A percentile compares a stretch with the other conserved stretches of the same genome.
Evolutionary conservation across 2,329 filamentous ascomycete species (phyloP).

Genomic region (Colletotrichum incanum): DNA sequence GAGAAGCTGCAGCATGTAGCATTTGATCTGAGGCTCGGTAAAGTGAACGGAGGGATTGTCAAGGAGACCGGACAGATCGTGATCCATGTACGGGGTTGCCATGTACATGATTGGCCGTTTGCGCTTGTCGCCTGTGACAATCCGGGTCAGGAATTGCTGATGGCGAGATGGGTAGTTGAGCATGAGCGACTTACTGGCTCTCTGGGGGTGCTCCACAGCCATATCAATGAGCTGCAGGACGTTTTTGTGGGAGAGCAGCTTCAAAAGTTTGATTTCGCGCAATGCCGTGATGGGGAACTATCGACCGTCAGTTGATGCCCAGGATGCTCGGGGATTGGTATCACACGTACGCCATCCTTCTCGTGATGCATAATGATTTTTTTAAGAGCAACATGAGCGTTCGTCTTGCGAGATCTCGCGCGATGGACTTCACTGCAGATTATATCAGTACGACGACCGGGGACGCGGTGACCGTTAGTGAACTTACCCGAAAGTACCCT

Average conservation of each 20-base stretch:
- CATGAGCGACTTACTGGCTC: conserved; percentile 65
- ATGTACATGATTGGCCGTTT: conserved; percentile 95
- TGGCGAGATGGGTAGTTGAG: conserved; percentile 18
- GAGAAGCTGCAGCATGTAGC: conserved; percentile 94
- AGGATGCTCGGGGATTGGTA: not conserved
- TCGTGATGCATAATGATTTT: conserved; percentile 99
- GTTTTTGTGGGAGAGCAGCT: conserved; percentile 93
- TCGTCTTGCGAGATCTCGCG: conserved; percentile 82
- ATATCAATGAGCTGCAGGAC: conserved; percentile 93
- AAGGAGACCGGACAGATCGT: conserved; percentile 96
- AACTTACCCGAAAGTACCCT: conserved; percentile 91
- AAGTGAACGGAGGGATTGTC: conserved; percentile 94
- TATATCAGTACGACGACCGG: conserved; percentile 10
- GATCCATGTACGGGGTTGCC: conserved; percentile 99
- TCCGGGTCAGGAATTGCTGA: conserved; percentile 46
- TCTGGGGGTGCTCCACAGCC: conserved; percentile 86
- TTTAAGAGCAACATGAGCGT: conserved; percentile 88
- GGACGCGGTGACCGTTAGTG: conserved; percentile 6
- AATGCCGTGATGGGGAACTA: conserved; percentile 98
- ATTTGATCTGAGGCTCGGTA: conserved; percentile 94
- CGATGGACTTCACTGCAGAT: conserved; percentile 86
- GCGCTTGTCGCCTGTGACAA: conserved; percentile 76
- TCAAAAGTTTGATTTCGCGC: conserved; percentile 97
- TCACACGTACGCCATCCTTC: conserved; percentile 84
- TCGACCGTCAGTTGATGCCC: conserved; percentile 29